Evolutionary conservation across 352 stramenopile genomes (phyloP), one percentile per base, ranked within the genome.

Genomic region (Globisporangium spinosum): DNA sequence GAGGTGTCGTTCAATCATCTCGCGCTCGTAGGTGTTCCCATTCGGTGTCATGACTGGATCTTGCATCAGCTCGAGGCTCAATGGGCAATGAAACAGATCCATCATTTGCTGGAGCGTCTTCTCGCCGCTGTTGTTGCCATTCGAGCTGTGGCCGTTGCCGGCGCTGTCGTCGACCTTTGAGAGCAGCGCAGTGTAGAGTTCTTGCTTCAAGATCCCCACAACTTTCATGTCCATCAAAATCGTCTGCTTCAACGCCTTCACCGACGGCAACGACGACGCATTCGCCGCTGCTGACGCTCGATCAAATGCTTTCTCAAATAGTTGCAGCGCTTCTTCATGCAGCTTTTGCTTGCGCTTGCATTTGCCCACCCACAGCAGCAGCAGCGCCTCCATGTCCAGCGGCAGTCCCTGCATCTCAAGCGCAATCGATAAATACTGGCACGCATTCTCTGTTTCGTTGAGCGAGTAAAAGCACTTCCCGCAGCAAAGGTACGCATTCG

Each of bases 41-140:
- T 84, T 84, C 2, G 84, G 82, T 2, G 82, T 90, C 51, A 85
- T 90, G 2, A 93, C 84, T 1, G 84, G 84, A 57, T 93, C 82
- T 38, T 89, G 73, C 84, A 93, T 93, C n/a, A 87, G 53, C 64
- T 93, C 84, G 27, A 93, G 74, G 53, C 84, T 93, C 68, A 93
- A 47, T 12, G 84, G 84, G 38, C 84, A 93, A 43, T 84, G 79
- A 58, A 90, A 90, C 6, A 89, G 54, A 17, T 92, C 84, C 70
- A 92, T 79, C 70, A 92, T 85, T 58, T 90, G 80, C 62, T 79
- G 77, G 3, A 92, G 70, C 3, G 74, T 82, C 58, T 82, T 82
- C 23, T 83, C 75, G 4, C 51, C 22, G 3, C 17, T 64, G 1
- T 58, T 60, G 12, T 64, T 55, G 10, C 58, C 63, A 59, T n/a